These are phyloP conservation scores for Pythium monospermum DNA, from an alignment of 352 stramenopile species.

Conservation along the genomic window DNA sequence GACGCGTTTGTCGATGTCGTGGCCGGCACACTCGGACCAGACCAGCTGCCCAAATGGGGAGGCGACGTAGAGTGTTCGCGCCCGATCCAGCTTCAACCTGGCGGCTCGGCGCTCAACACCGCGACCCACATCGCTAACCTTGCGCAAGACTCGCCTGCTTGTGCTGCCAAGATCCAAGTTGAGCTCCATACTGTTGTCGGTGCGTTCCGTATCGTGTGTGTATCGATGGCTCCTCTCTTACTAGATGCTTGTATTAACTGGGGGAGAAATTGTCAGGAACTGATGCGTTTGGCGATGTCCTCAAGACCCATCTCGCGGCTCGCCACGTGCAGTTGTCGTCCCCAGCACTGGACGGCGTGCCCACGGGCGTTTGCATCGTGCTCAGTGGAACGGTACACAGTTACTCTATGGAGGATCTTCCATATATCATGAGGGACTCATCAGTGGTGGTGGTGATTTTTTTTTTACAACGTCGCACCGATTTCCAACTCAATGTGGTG, in stretches of 20 bases:
- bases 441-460: no score
- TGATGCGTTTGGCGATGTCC: conserved; percentile 23
- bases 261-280: no score
- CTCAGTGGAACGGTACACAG: conserved; percentile 57
- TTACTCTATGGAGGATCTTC: no score
- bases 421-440: no score
- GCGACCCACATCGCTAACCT: conserved; percentile 73
- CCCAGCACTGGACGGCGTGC: conserved; percentile 26
- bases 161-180: conserved; percentile 34
- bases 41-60: conserved; percentile 74
- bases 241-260: no score
- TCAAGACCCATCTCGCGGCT: conserved; percentile 31
- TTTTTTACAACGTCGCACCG: conserved; percentile 33
- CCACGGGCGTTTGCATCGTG: conserved; percentile 78
- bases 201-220: no score
- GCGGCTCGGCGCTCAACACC: conserved; percentile 81
- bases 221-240: no score
- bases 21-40: conserved; percentile 50
- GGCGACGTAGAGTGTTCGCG: conserved; percentile 63
- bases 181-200: conserved; percentile 59
- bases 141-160: conserved; percentile 17
- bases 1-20: conserved; percentile 56
- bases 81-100: conserved; percentile 70
- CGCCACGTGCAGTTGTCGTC: conserved; percentile 41
- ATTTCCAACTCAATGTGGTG: conserved; percentile 70